Conservation (phyloP, 176 grass and related monocot genomes). For the Triticum aestivum region DNA sequence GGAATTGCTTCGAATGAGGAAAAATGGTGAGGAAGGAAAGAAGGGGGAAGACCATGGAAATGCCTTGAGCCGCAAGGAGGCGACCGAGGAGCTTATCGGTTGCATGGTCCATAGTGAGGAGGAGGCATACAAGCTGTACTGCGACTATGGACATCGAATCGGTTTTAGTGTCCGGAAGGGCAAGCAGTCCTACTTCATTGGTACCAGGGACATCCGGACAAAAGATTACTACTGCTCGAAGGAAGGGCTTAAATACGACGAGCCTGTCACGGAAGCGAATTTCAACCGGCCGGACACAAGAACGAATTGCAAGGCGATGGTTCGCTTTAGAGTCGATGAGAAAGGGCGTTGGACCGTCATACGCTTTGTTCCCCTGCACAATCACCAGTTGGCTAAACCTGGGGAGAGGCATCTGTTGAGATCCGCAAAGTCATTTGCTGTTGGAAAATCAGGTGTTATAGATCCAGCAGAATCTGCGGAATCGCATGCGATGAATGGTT, state of each 20-base stretch:
- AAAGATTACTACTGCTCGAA: conserved; percentile 96
- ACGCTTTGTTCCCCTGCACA: conserved; percentile 73
- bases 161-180: conserved; percentile 90
- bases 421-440: conserved; percentile 63
- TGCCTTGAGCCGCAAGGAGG: conserved; percentile 56
- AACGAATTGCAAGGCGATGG: conserved; percentile 92
- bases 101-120: conserved; percentile 77
- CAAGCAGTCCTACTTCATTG: conserved; percentile 85
- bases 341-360: conserved; percentile 74
- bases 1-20: conserved; percentile 54
- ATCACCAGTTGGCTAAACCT: conserved; percentile 84
- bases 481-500: conserved; percentile 32
- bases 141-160: conserved; percentile 81
- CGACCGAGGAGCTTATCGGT: conserved; percentile 64
- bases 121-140: conserved; percentile 75
- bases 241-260: conserved; percentile 87
- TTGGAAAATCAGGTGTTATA: conserved; percentile 50
- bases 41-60: conserved; percentile 41
- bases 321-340: conserved; percentile 79
- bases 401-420: conserved; percentile 83
- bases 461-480: conserved; percentile 42
- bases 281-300: conserved; percentile 77
- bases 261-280: conserved; percentile 73
- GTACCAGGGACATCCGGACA: conserved; percentile 74
- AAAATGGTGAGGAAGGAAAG: conserved; percentile 48